Evolutionary conservation across 208 protist species (phyloP), one percentile per base, ranked within the genome.

Genomic region (Trypanosoma brucei): DNA sequence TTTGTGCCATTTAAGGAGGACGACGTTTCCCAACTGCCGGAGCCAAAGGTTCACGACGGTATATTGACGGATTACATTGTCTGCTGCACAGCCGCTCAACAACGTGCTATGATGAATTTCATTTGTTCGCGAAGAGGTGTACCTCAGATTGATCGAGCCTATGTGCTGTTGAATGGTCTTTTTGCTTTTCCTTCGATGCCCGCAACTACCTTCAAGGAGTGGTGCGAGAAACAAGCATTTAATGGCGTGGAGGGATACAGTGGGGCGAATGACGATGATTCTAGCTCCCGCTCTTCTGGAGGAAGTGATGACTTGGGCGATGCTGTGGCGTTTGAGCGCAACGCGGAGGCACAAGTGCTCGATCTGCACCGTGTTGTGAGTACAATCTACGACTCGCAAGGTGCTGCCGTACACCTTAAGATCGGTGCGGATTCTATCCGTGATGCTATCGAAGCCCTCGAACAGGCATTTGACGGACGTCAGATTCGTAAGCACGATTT

Each of bases 381-480:
- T 61, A 75, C 71, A 36, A 64, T 95, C 8, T 95, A 95, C 73
- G 89, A 95, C 62, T 90, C 86, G 38, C 89, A 95, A 65, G 76
- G 73, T 22, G 59, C 58, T 36, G 70, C 77, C 37, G 68, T 88
- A 14, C 74, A 78, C 59, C 65, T 95, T 4, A 92, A 93, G 70
- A 87, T 95, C 46, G 75, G 89, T 45, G 75, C 77, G 22, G 71
- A 86, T 36, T 72, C 75, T 60, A 92, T 95, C 36, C 51, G 65
- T 38, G 53, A 68, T n/a, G 86, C 84, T 51, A 79, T 89, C 35
- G 50, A 68, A 53, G 61, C 80, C 6, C 81, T 95, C 53, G 63
- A 75, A 8, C 60, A 44, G 3, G 79, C 78, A 30, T 88, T 92
- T 65, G 64, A 64, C 44, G 75, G 71, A 56, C 67, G 56, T 22